Base-by-base conservation (phyloP, 306 rosid species). In the Pyrus bretschneideri region DNA sequence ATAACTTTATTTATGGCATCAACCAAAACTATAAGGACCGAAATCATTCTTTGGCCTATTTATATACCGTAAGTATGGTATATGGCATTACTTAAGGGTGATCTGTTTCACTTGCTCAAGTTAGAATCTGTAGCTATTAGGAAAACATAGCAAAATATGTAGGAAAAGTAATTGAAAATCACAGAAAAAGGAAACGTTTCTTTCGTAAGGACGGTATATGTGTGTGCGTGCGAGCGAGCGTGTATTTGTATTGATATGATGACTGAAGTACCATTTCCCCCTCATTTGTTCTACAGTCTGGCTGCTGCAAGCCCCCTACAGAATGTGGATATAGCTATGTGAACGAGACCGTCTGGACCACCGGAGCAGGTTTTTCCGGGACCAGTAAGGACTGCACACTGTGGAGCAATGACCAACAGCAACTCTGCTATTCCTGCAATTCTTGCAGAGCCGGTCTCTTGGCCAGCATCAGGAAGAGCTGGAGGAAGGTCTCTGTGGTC, bases 271-370 rank as follows among this genome's bases (percentile, higher is more conserved):
- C 51, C 11, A 14, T 40, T 17, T 27, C 4, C 40, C 8, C 6
- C 27, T 29, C 46, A 40, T 71, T 76, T 80, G 54, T 3, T 78
- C 3, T 82, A 71, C 29, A 94, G 99, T 92, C 99, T 76, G 98
- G 99, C 61, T 96, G 99, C 86, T 96, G 98, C 90, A 96, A 96
- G 85, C 98, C 99, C 23, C 98, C 97, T 2, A 79, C 98, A 31
- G 93, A 79, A 19, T 96, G 97, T 78, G 96, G 91, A 5, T 87
- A 49, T 38, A 1, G 57, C 5, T 96, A 89, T 71, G 61, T 61
- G 70, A 96, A 87, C 17, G 99, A 91, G 84, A 96, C 99, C 12
- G 0, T 12, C 17, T 96, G 99, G 99, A 73, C 6, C 54, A 11
- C 30, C 0, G 88, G 82, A 70, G 61, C 64, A 60, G 98, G 88